Evolutionary conservation across 1,284 basidiomycete species (phyloP).

Genomic region (Leccinum holopus): DNA sequence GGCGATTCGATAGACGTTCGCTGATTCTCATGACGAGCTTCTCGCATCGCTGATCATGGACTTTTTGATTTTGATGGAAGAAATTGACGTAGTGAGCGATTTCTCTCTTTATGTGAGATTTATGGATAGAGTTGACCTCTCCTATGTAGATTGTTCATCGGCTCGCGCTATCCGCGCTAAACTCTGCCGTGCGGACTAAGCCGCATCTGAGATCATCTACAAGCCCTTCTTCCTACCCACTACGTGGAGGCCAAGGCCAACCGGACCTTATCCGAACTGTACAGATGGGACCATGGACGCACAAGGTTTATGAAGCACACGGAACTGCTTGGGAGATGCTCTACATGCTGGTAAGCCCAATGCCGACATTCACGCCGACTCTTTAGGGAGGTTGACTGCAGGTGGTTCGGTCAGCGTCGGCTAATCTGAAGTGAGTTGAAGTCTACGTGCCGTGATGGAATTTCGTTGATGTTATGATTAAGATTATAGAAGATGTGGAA

Average conservation of each 20-base stretch:
- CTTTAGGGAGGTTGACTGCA: too few species aligned
- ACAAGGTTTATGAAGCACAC: conserved; percentile 91
- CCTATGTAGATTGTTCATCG: conserved; percentile 74
- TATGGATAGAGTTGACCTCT: conserved; percentile 4
- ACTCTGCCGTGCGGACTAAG: conserved; percentile 94
- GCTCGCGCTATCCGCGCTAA: conserved; percentile 84
- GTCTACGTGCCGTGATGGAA: too few species aligned
- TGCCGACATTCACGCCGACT: background rate
- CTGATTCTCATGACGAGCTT: conserved; percentile 51
- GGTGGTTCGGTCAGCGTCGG: too few species aligned
- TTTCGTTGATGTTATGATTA: too few species aligned
- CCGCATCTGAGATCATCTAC: conserved; percentile 84
- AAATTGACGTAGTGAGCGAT: conserved; percentile 73
- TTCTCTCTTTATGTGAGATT: background rate
- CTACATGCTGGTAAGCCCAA: conserved; percentile 77
- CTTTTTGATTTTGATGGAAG: conserved; percentile 86
- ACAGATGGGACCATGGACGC: conserved; percentile 98
- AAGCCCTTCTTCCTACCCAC: conserved; percentile 73
- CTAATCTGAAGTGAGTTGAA: too few species aligned
- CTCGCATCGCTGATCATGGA: conserved; percentile 85
- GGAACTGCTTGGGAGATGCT: conserved; percentile 98
- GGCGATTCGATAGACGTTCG: conserved; percentile 94
- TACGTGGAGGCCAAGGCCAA: conserved; percentile 86
- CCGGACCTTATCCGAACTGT: conserved; percentile 85
- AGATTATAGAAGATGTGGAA: conserved; percentile 55